Conservation (phyloP, 169 alveolate genomes). For the Cryptosporidium bovis region DNA sequence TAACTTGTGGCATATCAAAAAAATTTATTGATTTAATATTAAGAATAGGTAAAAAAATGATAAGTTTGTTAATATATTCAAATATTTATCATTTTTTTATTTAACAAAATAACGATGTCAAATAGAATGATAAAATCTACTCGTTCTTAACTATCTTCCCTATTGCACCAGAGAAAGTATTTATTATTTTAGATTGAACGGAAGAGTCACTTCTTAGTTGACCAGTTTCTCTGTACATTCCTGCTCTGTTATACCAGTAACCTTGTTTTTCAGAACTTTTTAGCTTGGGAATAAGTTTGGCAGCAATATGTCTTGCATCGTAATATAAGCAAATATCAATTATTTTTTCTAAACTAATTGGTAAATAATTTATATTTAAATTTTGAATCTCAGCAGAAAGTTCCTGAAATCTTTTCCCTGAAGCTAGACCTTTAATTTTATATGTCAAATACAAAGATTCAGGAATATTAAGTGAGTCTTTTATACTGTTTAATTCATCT, state of each 20-base stretch:
- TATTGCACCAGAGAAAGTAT: conserved; percentile 53
- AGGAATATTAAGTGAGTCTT: conserved; percentile 9
- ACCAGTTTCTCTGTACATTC: conserved; percentile 67
- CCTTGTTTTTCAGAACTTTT: conserved; percentile 49
- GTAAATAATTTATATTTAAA: conserved; percentile 6
- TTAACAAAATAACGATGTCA: background rate
- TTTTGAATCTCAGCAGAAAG: conserved; percentile 30
- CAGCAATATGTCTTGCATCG: conserved; percentile 73
- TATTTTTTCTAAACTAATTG: conserved; percentile 49
- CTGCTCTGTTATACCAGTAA: conserved; percentile 72
- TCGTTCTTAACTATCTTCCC: conserved; percentile 20
- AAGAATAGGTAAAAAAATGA: no score
- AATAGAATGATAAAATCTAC: background rate
- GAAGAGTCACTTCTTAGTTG: conserved; percentile 3
- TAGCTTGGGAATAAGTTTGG: conserved; percentile 64
- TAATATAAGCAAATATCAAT: conserved; percentile 59
- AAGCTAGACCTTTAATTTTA: conserved; percentile 64
- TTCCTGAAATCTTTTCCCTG: conserved; percentile 59
- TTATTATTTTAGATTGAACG: conserved; percentile 35
- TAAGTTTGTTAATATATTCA: background rate
- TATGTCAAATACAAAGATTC: conserved; percentile 53
- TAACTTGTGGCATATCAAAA: no score
- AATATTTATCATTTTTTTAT: background rate
- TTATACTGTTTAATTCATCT: conserved; percentile 30
- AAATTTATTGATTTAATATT: no score